Evolutionary conservation across 345 rosid species (phyloP).

Genomic region (Sapria himalayana): DNA sequence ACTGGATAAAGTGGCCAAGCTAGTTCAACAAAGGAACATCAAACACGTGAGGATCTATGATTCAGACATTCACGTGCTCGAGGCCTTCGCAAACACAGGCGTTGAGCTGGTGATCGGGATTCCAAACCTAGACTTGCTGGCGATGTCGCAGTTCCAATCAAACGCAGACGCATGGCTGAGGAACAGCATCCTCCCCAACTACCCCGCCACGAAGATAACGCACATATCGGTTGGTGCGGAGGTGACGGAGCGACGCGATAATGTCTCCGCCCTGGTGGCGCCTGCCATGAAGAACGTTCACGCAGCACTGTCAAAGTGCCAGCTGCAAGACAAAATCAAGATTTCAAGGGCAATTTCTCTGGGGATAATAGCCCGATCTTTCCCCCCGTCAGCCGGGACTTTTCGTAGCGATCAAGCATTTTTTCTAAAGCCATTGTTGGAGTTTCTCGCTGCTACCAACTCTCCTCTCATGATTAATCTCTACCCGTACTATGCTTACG

Average conservation of each 20-base stretch:
- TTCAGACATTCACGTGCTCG: constrained; percentile 64
- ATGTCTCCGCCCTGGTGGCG: constrained; percentile 40
- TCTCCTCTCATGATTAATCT: constrained; percentile 84
- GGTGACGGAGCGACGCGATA: constrained; percentile 39
- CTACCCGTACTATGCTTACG: constrained; percentile 68
- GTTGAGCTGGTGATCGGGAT: constrained; percentile 81
- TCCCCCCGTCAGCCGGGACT: constrained; percentile 92
- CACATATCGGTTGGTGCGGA: constrained; percentile 83
- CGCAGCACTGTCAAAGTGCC: constrained; percentile 36
- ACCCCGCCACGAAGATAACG: constrained; percentile 67
- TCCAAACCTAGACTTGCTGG: constrained; percentile 52
- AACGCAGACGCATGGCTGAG: constrained; percentile 71
- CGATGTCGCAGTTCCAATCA: constrained; percentile 68
- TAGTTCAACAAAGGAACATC: constrained; percentile 43
- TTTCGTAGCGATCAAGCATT: constrained; percentile 52
- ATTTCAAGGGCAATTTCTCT: constrained; percentile 79
- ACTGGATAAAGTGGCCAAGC: constrained; percentile 42
- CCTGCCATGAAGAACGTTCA: constrained; percentile 81
- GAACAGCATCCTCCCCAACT: constrained; percentile 68
- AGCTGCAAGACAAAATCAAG: constrained; percentile 57
- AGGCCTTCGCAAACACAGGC: constrained; percentile 71
- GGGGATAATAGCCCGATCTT: constrained; percentile 60
- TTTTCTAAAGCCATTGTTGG: constrained; percentile 65
- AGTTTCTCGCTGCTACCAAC: constrained; percentile 71
- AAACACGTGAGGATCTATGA: constrained; percentile 68